Conservation (phyloP, 1,139 yeast species). For the Scheffersomyces cryptocercus region DNA sequence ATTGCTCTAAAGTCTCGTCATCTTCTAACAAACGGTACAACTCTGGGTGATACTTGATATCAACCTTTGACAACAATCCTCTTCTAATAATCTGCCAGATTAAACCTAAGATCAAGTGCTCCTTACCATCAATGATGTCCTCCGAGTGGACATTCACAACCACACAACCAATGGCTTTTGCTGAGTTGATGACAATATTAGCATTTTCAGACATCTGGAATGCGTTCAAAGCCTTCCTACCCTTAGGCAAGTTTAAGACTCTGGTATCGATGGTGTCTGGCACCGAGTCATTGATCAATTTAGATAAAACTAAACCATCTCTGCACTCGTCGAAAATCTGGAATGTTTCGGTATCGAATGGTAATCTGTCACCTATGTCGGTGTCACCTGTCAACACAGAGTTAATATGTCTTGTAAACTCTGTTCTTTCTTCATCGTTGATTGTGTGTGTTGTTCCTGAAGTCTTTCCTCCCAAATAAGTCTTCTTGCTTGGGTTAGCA, state of each 20-base stretch:
- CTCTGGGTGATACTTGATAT: slow-evolving; percentile 95
- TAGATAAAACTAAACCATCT: slow-evolving; percentile 90
- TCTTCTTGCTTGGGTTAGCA: slow-evolving; percentile 63
- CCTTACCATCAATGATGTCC: slow-evolving; percentile 95
- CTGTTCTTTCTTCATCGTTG: slow-evolving; percentile 94
- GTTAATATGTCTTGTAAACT: slow-evolving; percentile 94
- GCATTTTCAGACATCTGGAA: slow-evolving; percentile 97
- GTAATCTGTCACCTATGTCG: slow-evolving; percentile 81
- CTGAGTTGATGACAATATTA: slow-evolving; percentile 94
- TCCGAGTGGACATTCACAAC: slow-evolving; percentile 98
- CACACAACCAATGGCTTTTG: slow-evolving; percentile 97
- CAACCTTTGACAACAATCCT: slow-evolving; percentile 91
- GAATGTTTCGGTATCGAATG: slow-evolving; percentile 91
- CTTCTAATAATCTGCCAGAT: slow-evolving; percentile 98
- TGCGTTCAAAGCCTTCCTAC: slow-evolving; percentile 77
- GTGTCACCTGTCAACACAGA: slow-evolving; percentile 88
- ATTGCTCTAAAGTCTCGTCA: slow-evolving; percentile 96
- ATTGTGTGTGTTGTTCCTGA: slow-evolving; percentile 96
- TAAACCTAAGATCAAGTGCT: slow-evolving; percentile 90
- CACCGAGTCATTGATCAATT: slow-evolving; percentile 93
- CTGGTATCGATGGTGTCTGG: slow-evolving; percentile 98
- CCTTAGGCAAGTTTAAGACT: slow-evolving; percentile 84
- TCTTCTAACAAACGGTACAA: slow-evolving; percentile 91
- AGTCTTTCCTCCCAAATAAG: slow-evolving; percentile 76
- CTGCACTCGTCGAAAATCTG: slow-evolving; percentile 96